Conservation (phyloP, 192 early-diverging fungal genomes). For the Entomortierella chlamydospora region DNA sequence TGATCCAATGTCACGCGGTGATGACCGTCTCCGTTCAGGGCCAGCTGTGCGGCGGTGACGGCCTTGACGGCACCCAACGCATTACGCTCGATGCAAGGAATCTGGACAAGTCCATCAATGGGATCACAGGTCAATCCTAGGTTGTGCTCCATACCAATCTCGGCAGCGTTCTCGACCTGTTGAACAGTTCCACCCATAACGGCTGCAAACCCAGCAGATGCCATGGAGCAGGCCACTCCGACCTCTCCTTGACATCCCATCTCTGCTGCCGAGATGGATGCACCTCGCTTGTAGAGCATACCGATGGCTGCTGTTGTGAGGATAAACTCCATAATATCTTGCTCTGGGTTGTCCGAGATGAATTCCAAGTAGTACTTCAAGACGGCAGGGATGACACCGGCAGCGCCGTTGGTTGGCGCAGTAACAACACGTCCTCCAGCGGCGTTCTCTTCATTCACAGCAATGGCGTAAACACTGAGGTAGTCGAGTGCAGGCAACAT, state of each 20-base stretch:
- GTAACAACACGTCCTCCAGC: conserved; percentile 89
- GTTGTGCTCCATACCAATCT: conserved; percentile 96
- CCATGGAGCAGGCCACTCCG: conserved; percentile 97
- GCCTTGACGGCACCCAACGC: conserved; percentile 96
- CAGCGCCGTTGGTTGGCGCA: conserved; percentile 96
- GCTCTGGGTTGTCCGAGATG: conserved; percentile 84
- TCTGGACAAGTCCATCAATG: conserved; percentile 91
- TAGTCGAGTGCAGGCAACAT: conserved; percentile 90
- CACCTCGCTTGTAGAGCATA: conserved; percentile 97
- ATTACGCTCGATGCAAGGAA: conserved; percentile 97
- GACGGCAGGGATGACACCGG: conserved; percentile 93
- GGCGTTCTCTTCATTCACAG: conserved; percentile 95
- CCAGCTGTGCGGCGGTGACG: conserved; percentile 94
- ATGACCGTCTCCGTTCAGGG: conserved; percentile 91
- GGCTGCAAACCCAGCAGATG: conserved; percentile 93
- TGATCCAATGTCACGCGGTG: conserved; percentile 94
- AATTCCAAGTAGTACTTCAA: conserved; percentile 97
- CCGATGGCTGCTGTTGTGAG: conserved; percentile 94
- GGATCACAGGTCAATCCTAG: conserved; percentile 90
- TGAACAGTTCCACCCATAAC: conserved; percentile 93
- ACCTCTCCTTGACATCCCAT: conserved; percentile 99
- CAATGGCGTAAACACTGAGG: conserved; percentile 92
- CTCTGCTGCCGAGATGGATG: conserved; percentile 93
- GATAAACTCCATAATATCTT: conserved; percentile 92
- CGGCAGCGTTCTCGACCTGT: conserved; percentile 96